phyloP scores from a whole-genome alignment of 768 basidiomycete genomes.

The Tricholoma sp. region DNA sequence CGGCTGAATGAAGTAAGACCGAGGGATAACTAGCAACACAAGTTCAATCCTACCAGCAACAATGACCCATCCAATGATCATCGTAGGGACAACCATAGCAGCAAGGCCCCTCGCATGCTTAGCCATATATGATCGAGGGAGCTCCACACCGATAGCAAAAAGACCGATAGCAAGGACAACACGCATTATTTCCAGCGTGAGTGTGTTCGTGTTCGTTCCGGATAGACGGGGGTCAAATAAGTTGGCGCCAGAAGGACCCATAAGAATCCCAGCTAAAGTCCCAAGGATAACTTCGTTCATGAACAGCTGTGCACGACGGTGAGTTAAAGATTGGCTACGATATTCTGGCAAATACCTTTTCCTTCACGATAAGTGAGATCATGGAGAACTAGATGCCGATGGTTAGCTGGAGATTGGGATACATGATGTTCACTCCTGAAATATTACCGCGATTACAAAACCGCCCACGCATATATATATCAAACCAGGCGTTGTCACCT shows the following conservation, averaged over 20 bases:
- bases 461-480: constrained; percentile 63
- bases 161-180: constrained; percentile 82
- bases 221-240: constrained; percentile 76
- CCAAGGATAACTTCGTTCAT: constrained; percentile 94
- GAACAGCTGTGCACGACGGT: constrained; percentile 47
- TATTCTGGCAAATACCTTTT: constrained; percentile 46
- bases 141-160: constrained; percentile 93
- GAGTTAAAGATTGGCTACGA: not conserved
- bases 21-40: not conserved
- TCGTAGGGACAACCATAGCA: constrained; percentile 73
- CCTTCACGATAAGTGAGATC: constrained; percentile 78
- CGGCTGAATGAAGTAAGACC: constrained; percentile 29
- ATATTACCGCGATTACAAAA: constrained; percentile 21
- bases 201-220: constrained; percentile 33
- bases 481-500: constrained; percentile 50
- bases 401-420: not conserved
- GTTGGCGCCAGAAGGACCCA: constrained; percentile 69
- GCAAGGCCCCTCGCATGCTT: constrained; percentile 70
- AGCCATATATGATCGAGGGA: constrained; percentile 81
- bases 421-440: not conserved
- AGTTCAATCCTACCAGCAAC: constrained; percentile 46
- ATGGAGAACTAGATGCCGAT: constrained; percentile 64
- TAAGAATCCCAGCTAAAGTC: constrained; percentile 58
- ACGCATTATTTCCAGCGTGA: constrained; percentile 51
- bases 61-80: constrained; percentile 81